Evolutionary conservation across 2,329 filamentous ascomycete genomes (phyloP), one percentile per base, ranked within the genome.

Genomic region (Penicillium nordicum): DNA sequence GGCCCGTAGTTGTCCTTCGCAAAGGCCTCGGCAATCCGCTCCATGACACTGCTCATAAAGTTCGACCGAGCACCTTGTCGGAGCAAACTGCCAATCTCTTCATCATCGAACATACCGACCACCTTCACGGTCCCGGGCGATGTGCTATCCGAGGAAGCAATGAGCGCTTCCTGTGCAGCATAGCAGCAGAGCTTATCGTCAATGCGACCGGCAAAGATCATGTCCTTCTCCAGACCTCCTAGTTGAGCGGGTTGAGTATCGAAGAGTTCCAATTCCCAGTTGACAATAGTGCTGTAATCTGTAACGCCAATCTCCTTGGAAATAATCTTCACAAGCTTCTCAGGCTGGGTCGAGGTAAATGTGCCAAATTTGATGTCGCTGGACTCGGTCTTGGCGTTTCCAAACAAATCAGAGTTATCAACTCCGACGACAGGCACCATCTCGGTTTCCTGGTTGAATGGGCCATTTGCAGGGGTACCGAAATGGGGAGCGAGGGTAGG

Each of bases 181-280:
- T 91, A 97, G 32, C 90, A 95, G 81, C 94, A 97, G 45, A 99
- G 87, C 80, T 97, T 97, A 78, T 99, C 94, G 72, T 99, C 94
- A 64, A 97, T 94, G 52, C 94, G 88, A 57, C 93, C 92, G 9
- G 90, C 93, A 63, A 93, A 96, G 75, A 99, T 96, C 72, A 99
- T 88, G 67, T 97, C 93, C 72, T 88, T 90, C 67, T 96, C 90
- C 55, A 99, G 75, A 12, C 94, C 94, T 63, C 90, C 88, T 18
- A 91, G 83, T 40, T 88, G 86, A 1, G 92, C 92, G 9, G 92
- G 90, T 72, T 97, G 92, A 4, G 85, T 84, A 75, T 97, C 94
- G 71, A 88, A 99, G 32, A 99, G 87, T 77, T 99, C 94, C 37
- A 97, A 84, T 71, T 99, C 94, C 94, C 94, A 99, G 78, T 94